Conservation (phyloP, 768 basidiomycete genomes). For the Suillus alpinus region DNA sequence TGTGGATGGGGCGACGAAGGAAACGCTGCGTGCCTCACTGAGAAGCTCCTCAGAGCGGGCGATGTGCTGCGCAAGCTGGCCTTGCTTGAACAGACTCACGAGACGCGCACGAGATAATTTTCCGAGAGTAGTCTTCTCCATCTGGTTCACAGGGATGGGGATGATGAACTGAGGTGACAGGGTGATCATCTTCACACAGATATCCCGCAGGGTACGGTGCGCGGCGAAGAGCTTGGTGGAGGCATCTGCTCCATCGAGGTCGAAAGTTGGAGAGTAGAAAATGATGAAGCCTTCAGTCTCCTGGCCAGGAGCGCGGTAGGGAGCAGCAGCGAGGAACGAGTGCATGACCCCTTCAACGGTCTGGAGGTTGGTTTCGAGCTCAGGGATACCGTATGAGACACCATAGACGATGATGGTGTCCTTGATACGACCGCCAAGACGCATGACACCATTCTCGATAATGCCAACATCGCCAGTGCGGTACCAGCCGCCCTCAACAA, state of each 20-base stretch:
- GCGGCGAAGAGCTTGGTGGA: conserved; percentile 21
- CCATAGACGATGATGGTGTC: conserved; percentile 39
- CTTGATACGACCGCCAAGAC: conserved; percentile 37
- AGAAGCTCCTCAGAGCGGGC: conserved; percentile 25
- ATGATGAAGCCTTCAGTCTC: conserved; percentile 40
- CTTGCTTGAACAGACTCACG: conserved; percentile 32
- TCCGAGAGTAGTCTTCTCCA: conserved; percentile 43
- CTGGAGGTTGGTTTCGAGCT: conserved; percentile 36
- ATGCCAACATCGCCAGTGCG: conserved; percentile 55
- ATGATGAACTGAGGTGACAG: conserved; percentile 36
- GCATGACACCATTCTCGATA: conserved; percentile 32
- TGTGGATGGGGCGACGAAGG: conserved; percentile 19
- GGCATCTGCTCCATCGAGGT: conserved; percentile 21
- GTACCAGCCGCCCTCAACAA: conserved; percentile 52
- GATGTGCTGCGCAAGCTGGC: conserved; percentile 30
- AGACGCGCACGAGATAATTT: conserved; percentile 42
- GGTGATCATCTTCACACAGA: conserved; percentile 29
- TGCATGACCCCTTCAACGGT: conserved; percentile 32
- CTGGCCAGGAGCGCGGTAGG: conserved; percentile 34
- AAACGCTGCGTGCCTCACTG: conserved; percentile 19
- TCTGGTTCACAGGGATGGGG: conserved; percentile 35
- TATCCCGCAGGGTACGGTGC: conserved; percentile 27
- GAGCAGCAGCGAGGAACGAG: conserved; percentile 32
- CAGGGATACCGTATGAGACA: conserved; percentile 33
- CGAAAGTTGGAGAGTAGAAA: conserved; percentile 32